Evolutionary conservation across 1,284 basidiomycete genomes (phyloP).

Genomic region (Fistulinella staudtii): DNA sequence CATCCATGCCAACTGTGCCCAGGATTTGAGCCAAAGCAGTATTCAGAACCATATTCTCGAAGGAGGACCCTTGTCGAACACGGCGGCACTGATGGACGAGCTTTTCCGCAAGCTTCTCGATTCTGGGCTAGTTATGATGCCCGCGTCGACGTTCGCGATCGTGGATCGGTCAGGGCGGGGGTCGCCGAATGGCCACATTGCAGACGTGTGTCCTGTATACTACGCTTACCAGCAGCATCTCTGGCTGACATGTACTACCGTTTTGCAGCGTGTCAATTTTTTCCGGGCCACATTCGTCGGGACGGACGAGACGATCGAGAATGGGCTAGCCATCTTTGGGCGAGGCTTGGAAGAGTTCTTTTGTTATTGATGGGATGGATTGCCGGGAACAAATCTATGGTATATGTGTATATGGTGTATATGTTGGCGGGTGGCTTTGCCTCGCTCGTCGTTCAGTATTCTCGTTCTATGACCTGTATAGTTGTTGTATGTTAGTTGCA

Average conservation of each 20-base stretch:
- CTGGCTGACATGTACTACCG: background rate
- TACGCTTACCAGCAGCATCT: too few species aligned
- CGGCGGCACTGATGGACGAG: constrained; percentile 35
- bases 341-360: constrained; percentile 29
- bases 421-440: too few species aligned
- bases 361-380: constrained; percentile 8
- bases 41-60: constrained; percentile 4
- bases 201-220: constrained; percentile 20
- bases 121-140: constrained; percentile 32
- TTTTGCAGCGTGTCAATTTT: constrained; percentile 29
- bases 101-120: constrained; percentile 30
- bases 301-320: constrained; percentile 31
- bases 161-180: constrained; percentile 22
- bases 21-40: too few species aligned
- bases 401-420: background rate
- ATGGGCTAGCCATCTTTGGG: constrained; percentile 27
- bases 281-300: constrained; percentile 32
- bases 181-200: constrained; percentile 19
- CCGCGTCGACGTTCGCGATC: constrained; percentile 34
- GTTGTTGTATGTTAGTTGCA: background rate
- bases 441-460: too few species aligned
- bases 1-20: too few species aligned
- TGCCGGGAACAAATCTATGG: background rate
- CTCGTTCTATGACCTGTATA: too few species aligned
- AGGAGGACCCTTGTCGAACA: constrained; percentile 23